phyloP scores from a whole-genome alignment of 768 basidiomycete genomes.

The Hygrophorus pudorinus region DNA sequence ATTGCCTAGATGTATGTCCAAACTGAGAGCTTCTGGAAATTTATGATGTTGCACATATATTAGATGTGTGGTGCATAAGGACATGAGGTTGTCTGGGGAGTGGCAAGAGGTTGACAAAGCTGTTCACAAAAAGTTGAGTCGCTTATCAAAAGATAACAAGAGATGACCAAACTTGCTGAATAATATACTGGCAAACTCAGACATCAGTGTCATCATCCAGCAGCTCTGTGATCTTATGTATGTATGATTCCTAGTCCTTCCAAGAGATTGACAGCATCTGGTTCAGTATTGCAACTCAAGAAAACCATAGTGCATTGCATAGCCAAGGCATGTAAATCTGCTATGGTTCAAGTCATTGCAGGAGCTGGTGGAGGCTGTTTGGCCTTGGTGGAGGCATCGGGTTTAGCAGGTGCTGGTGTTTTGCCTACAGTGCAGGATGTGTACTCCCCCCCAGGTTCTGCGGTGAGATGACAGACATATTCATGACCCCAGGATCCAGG shows the following conservation, averaged over 20 bases:
- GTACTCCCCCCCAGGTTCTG: conserved; percentile 94
- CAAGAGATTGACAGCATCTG: conserved; percentile 92
- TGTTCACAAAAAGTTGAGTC: conserved; percentile 17
- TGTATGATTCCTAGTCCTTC: conserved; percentile 89
- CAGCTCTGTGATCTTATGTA: conserved; percentile 58
- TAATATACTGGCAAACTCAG: conserved; percentile 94
- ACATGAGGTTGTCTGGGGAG: conserved; percentile 88
- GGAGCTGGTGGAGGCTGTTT: conserved; percentile 20
- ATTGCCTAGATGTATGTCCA: conserved; percentile 81
- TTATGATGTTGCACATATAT: conserved; percentile 83
- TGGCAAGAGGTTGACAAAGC: conserved; percentile 83
- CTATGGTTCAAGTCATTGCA: conserved; percentile 45
- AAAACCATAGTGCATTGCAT: conserved; percentile 85
- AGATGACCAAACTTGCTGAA: conserved; percentile 49
- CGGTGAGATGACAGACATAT: too few relatives aligned
- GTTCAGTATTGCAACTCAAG: conserved; percentile 90
- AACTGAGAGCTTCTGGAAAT: conserved; percentile 83
- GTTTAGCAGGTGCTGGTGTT: too few relatives aligned
- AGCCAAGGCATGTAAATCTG: conserved; percentile 69
- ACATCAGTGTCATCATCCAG: conserved; percentile 83
- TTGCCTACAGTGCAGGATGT: conserved; percentile 43
- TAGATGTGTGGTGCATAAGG: conserved; percentile 78
- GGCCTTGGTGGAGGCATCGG: conserved; percentile 19
- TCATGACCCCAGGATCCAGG: too few relatives aligned
- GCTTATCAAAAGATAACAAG: too few relatives aligned